Base-by-base conservation (phyloP, 2,329 filamentous ascomycete genomes). In the Chaetothyriales sp. region DNA sequence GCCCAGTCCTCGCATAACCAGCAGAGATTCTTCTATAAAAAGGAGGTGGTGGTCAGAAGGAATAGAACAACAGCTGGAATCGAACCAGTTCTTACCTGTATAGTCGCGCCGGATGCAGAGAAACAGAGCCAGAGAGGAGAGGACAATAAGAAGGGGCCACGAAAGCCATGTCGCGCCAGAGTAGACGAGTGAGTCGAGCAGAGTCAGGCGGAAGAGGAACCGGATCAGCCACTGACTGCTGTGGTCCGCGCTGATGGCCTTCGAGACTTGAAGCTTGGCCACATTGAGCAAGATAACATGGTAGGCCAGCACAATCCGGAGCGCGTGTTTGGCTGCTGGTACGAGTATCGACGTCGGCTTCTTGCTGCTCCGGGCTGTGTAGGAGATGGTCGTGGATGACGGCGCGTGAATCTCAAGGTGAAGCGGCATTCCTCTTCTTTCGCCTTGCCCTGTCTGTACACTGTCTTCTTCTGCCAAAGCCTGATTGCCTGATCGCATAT, bases 321-420 rank as follows among this genome's bases (percentile, higher is more conserved):
- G 51, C 5, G 74, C 53, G 47, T 77, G 58, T 44, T 70, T 64
- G 32, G 10, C 32, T 39, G 32, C 10, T 15, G 32, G 32, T 28
- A 73, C 50, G 53, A 66, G 64, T 57, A 69, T 71, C 15, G 70
- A 75, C 8, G 65, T 65, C 36, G 67, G 68, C 10, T 66, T 62
- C 10, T 84, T 79, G 44, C 80, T 79, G 52, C 89, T 95, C 36
- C 89, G 92, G 51, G 95, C 86, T 26, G 84, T 93, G 74, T 90
- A 96, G 58, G 86, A 84, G 64, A 86, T 81, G n/a, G 92, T 95
- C 2, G 88, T 93, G 46, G 86, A 83, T 20, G 92, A 89, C 47
- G 86, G 84, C 19, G 80, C 77, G 57, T 79, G 75, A 54, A 76
- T 76, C 59, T 72, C 74, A 48, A 86, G 78, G 59, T 75, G 75